These are phyloP conservation scores for Eudorina sp. DNA, from an alignment of 139 green algal species.

Conservation along the genomic window DNA sequence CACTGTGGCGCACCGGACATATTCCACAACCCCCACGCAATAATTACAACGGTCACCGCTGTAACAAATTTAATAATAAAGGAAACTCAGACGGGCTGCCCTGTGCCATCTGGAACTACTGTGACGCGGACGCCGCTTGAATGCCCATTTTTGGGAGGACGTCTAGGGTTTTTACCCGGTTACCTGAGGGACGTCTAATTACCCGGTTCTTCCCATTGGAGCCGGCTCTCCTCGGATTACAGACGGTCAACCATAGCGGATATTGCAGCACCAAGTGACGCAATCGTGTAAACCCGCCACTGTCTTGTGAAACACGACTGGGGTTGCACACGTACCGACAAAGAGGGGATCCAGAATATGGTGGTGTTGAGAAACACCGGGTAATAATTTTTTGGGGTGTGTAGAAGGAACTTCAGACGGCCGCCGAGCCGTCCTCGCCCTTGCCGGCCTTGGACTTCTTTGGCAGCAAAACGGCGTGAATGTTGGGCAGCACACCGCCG, in stretches of 20 bases:
- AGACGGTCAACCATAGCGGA: neutral
- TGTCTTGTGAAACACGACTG: too few species aligned
- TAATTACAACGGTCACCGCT: too few species aligned
- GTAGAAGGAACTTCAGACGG: neutral
- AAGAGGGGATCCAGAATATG: neutral
- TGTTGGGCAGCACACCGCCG: slow-evolving; percentile 90
- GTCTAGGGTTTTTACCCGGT: too few species aligned
- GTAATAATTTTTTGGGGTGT: neutral
- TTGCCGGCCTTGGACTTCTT: slow-evolving; percentile 74
- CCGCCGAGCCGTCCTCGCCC: neutral
- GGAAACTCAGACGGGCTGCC: too few species aligned
- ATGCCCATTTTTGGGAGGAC: too few species aligned
- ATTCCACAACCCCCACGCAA: neutral
- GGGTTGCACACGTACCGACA: neutral
- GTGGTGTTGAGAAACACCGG: slow-evolving; percentile 43
- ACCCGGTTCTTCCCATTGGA: too few species aligned
- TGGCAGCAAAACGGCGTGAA: slow-evolving; percentile 87
- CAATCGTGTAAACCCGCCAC: neutral
- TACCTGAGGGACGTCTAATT: too few species aligned
- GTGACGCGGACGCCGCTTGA: too few species aligned
- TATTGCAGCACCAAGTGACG: neutral
- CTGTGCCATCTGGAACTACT: too few species aligned
- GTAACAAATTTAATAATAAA: too few species aligned
- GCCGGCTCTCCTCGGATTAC: neutral
- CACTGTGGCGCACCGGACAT: too few species aligned